phyloP scores from a whole-genome alignment of 2,329 filamentous ascomycete species.

The Decorospora gaudefroyi region DNA sequence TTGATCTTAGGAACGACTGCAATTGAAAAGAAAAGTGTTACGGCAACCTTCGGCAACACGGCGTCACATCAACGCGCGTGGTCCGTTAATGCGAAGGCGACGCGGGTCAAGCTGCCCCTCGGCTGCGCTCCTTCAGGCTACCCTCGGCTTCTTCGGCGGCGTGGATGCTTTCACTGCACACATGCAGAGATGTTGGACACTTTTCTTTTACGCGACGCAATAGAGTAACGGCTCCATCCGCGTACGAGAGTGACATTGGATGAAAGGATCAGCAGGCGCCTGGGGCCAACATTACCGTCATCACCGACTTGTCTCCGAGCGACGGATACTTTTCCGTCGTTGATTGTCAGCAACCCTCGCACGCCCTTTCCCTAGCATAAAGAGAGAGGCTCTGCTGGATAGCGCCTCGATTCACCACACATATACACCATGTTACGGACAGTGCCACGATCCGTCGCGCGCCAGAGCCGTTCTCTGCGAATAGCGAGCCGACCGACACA shows the following conservation, averaged over 20 bases:
- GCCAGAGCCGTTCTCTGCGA: slow-evolving; percentile 42
- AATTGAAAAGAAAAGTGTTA: slow-evolving; percentile 15
- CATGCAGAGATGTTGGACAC: slow-evolving; percentile 20
- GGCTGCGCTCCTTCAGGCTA: too few species aligned
- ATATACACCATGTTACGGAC: slow-evolving; percentile 46
- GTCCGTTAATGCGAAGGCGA: slow-evolving; percentile 35
- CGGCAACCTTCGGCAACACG: slow-evolving; percentile 40
- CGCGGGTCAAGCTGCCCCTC: slow-evolving; percentile 31
- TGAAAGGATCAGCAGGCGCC: slow-evolving; percentile 3
- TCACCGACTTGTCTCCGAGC: slow-evolving; percentile 18
- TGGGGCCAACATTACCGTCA: slow-evolving; percentile 26
- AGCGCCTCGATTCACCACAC: slow-evolving; percentile 8
- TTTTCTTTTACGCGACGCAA: slow-evolving; percentile 5
- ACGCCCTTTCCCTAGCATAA: slow-evolving; percentile 5
- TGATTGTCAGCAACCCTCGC: slow-evolving; percentile 1
- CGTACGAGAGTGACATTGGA: slow-evolving; percentile 11
- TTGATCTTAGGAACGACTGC: slow-evolving; percentile 2
- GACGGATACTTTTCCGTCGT: slow-evolving; percentile 23
- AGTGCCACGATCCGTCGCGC: slow-evolving; percentile 43
- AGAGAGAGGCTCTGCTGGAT: slow-evolving; percentile 15
- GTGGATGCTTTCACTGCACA: too few species aligned
- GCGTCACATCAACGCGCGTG: slow-evolving; percentile 21
- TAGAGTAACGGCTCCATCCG: slow-evolving; percentile 12
- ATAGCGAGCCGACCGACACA: slow-evolving; percentile 31
- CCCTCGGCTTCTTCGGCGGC: slow-evolving; percentile 37